These are phyloP conservation scores for Arthrobotrys conoides DNA, from an alignment of 2,329 filamentous ascomycete species.

Conservation along the genomic window DNA sequence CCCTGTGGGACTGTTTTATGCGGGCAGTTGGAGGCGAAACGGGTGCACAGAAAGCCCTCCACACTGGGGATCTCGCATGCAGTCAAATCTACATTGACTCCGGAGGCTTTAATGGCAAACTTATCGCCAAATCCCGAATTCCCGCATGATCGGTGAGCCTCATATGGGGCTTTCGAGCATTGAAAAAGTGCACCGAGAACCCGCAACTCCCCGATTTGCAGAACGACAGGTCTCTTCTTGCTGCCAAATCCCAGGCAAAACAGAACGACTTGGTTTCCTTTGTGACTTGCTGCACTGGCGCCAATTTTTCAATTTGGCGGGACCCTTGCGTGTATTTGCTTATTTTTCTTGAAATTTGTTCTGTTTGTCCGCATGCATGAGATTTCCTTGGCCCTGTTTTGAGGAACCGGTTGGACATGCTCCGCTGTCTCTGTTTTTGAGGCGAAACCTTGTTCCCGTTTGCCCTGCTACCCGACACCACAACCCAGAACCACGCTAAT, in stretches of 20 bases:
- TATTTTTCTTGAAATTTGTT: slow-evolving; percentile 62
- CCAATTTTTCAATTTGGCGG: slow-evolving; percentile 59
- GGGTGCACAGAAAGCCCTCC: slow-evolving; percentile 34
- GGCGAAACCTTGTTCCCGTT: slow-evolving; percentile 61
- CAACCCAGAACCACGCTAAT: slow-evolving; percentile 58
- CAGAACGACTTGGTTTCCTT: slow-evolving; percentile 41
- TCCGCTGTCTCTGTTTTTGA: slow-evolving; percentile 56
- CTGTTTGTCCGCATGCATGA: slow-evolving; percentile 61
- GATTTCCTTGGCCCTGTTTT: slow-evolving; percentile 58
- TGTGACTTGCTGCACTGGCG: slow-evolving; percentile 54
- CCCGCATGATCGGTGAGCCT: slow-evolving; percentile 54
- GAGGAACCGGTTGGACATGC: slow-evolving; percentile 59
- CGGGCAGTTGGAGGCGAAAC: slow-evolving; percentile 35
- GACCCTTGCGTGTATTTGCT: slow-evolving; percentile 60
- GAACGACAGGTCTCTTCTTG: slow-evolving; percentile 27
- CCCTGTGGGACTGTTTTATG: slow-evolving; percentile 42
- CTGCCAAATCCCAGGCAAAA: slow-evolving; percentile 43
- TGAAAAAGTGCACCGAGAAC: slow-evolving; percentile 46
- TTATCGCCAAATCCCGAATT: slow-evolving; percentile 57
- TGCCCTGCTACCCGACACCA: slow-evolving; percentile 60
- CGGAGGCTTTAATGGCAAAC: slow-evolving; percentile 53
- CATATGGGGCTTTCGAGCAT: slow-evolving; percentile 35
- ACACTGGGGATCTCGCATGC: slow-evolving; percentile 35
- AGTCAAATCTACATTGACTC: slow-evolving; percentile 45
- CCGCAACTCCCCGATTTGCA: slow-evolving; percentile 57